Evolutionary conservation across 345 rosid genomes (phyloP), one percentile per base, ranked within the genome.

Genomic region (Salix koriyanagi): DNA sequence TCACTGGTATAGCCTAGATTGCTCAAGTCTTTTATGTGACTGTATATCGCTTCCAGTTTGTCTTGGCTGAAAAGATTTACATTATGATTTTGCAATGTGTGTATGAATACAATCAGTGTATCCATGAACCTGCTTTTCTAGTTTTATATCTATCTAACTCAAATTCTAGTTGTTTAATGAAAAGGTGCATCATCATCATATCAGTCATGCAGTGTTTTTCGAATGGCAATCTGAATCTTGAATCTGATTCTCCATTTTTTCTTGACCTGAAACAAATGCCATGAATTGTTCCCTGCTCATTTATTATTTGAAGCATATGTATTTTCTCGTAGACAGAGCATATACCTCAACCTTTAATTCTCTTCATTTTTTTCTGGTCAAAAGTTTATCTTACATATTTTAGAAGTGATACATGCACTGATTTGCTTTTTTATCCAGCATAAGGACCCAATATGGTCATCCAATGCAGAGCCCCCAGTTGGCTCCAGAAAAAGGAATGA

Each of bases 401-500:
- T 41, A 41, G 1, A 41, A 41, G 44, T 41, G 44, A 10, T 41
- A 71, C 6, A 34, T 34, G 6, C 6, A 34, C 67, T 80, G 52
- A 58, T 69, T 71, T 58, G 19, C 42, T 28, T 76, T 75, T 77
- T 65, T 75, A 14, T 58, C 21, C 58, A 88, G 90, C 78, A 82
- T 56, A 80, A 90, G 44, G 83, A 62, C 46, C 86, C 84, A 39
- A 30, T 79, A 26, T 71, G 82, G 87, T 74, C 68, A 67, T 78
- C 79, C 76, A 79, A 69, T 65, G 77, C 81, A 42, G 71, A 76
- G 61, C 70, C 67, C 67, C 60, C 70, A 50, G 64, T 72, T 41
- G 71, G 67, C 54, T 19, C 69, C 39, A 67, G 70, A 71, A 88
- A 82, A 61, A 72, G 62, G 50, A 66, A 32, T 68, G 12, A 71